Conservation (phyloP, 805 yeast species). For the Saturnispora quitensis region DNA sequence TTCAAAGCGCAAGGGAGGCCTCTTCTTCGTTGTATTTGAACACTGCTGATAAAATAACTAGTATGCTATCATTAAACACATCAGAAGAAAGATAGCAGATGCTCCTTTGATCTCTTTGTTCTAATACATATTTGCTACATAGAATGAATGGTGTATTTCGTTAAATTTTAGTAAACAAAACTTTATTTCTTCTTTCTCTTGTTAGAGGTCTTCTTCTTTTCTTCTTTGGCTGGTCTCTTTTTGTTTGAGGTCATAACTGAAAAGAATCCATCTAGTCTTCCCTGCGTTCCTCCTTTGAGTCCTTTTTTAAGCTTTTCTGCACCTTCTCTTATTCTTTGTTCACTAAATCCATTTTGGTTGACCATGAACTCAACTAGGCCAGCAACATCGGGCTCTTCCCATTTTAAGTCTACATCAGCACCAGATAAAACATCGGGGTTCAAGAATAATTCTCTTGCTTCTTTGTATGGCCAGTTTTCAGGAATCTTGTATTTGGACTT, state of each 20-base stretch:
- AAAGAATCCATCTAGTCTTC: constrained; percentile 88
- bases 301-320: constrained; percentile 80
- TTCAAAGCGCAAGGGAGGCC: background rate
- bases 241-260: constrained; percentile 42
- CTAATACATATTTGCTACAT: background rate
- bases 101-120: background rate
- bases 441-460: constrained; percentile 75
- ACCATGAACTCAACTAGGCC: constrained; percentile 80
- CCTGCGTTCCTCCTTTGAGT: constrained; percentile 78
- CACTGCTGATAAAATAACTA: constrained; percentile 5
- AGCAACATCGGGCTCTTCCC: constrained; percentile 83
- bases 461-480: constrained; percentile 88
- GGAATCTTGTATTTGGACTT: constrained; percentile 74
- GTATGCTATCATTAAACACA: background rate
- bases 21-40: constrained; percentile 2
- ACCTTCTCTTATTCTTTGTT: constrained; percentile 83
- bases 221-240: constrained; percentile 27
- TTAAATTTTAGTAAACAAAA: background rate
- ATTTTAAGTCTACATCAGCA: constrained; percentile 58
- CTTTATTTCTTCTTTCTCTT: constrained; percentile 6
- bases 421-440: constrained; percentile 72
- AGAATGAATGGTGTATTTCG: background rate
- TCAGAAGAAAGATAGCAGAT: background rate
- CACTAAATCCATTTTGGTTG: constrained; percentile 81
- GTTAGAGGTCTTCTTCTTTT: constrained; percentile 18